Base-by-base conservation (phyloP, 2,329 filamentous ascomycete genomes). In the Aspergillus sp. region DNA sequence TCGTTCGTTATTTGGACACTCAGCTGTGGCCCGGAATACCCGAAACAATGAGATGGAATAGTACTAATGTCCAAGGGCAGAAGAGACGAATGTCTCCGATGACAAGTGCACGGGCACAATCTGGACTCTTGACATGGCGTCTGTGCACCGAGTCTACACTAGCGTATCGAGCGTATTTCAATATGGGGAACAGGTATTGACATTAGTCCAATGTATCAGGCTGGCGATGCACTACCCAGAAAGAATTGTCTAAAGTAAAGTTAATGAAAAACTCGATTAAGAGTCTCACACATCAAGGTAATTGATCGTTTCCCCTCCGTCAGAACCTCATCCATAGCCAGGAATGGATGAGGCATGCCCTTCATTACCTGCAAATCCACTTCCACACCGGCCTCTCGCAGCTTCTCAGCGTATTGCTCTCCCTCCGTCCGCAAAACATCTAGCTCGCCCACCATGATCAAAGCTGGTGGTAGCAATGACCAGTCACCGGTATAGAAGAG, bases 341-440 rank as follows among this genome's bases (percentile, higher is more conserved):
- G 65, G 57, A 81, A 81, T 0, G 76, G 75, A 65, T 81, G 78
- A 4, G 77, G 76, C 70, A 78, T 75, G 0, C 76, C 75, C 53
- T 72, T 67, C 71, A 78, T 74, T 19, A 76, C 60, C 48, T 75
- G 68, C 32, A 78, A 56, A 41, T 76, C 68, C 3, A 71, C 72
- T n/a, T 56, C 42, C 1, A 77, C 73, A 1, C 77, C 76, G 1
- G 71, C 71, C 2, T 63, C 60, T 9, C 52, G 52, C 47, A 81
- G 55, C 55, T 73, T 77, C 51, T 67, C 58, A 3, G 68, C 77
- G 59, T 78, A 78, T 48, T 70, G 62, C 56, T 74, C 68, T 0
- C 76, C 78, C 53, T 82, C 78, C 5, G 68, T 68, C 7, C 77
- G 65, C 49, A 81, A 59, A n/a, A 81, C 73, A 56, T 81, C 78